These are phyloP conservation scores for Termitomyces sp. DNA, from an alignment of 768 basidiomycete genomes.

Conservation along the genomic window DNA sequence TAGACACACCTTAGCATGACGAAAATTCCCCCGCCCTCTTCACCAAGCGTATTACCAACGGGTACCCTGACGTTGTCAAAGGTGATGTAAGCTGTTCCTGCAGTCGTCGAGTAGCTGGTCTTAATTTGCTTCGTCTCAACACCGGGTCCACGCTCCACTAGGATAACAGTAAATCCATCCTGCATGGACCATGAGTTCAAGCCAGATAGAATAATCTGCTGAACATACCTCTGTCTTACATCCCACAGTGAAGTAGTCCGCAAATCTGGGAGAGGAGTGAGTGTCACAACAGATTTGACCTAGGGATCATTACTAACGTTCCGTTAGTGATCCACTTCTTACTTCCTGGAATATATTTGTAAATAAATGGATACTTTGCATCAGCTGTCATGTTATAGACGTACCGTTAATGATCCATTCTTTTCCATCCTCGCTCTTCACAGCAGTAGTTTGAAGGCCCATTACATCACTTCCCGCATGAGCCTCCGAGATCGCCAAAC, in stretches of 20 bases:
- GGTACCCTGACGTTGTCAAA: conserved; percentile 86
- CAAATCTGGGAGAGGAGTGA: conserved; percentile 27
- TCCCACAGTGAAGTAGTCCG: conserved; percentile 64
- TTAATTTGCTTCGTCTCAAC: conserved; percentile 72
- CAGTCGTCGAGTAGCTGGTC: conserved; percentile 75
- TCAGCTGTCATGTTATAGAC: not conserved
- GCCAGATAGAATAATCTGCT: conserved; percentile 45
- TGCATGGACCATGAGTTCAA: conserved; percentile 20
- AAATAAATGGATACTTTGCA: not conserved
- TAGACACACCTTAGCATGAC: conserved; percentile 23
- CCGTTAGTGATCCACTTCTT: conserved; percentile 91
- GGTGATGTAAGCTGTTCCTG: conserved; percentile 82
- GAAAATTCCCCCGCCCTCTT: conserved; percentile 30
- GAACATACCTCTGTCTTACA: conserved; percentile 53
- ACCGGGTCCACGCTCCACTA: conserved; percentile 32
- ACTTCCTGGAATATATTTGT: conserved; percentile 30
- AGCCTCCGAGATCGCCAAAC: conserved; percentile 84
- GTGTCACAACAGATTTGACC: not conserved
- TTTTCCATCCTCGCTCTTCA: conserved; percentile 77
- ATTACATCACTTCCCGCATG: conserved; percentile 84
- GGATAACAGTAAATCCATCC: conserved; percentile 39
- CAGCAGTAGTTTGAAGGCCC: conserved; percentile 74
- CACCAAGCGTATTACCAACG: conserved; percentile 73
- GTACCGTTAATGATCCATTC: conserved; percentile 75
- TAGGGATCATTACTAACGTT: conserved; percentile 33